A percentile compares a stretch with the other conserved stretches of the same genome.
phyloP scores from a whole-genome alignment of 495 filamentous ascomycete species.

The Penicillium desertorum region DNA sequence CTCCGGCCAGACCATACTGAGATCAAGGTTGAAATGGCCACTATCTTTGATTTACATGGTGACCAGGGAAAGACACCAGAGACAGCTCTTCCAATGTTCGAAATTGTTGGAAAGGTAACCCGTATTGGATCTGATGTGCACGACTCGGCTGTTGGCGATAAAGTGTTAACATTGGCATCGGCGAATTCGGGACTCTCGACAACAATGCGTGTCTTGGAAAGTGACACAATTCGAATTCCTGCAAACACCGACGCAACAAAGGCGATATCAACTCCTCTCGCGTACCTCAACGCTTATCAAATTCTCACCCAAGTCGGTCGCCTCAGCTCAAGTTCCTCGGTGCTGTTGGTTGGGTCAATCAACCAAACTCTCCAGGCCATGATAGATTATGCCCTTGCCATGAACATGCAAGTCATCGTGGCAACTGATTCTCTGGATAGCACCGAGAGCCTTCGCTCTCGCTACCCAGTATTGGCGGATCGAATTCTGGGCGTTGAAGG shows the following conservation, averaged over 20 bases:
- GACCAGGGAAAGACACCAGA: constrained; percentile 15
- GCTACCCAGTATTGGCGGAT: constrained; percentile 16
- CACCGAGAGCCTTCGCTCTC: constrained; percentile 9
- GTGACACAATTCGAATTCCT: constrained; percentile 19
- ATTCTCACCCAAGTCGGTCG: constrained; percentile 18
- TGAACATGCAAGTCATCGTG: constrained; percentile 20
- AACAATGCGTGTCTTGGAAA: constrained; percentile 15
- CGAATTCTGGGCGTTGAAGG: constrained; percentile 13
- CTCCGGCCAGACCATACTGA: constrained; percentile 19
- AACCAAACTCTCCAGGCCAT: constrained; percentile 23
- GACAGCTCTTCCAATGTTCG: constrained; percentile 18
- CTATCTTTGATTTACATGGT: constrained; percentile 16
- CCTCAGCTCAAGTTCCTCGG: constrained; percentile 13
- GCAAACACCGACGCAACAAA: constrained; percentile 12
- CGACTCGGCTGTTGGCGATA: constrained; percentile 20
- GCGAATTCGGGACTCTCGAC: constrained; percentile 14
- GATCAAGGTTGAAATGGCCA: constrained; percentile 21
- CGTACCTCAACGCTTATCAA: constrained; percentile 21
- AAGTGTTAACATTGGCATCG: constrained; percentile 17
- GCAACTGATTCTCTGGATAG: constrained; percentile 18
- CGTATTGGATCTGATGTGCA: constrained; percentile 19
- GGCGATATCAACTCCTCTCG: constrained; percentile 20
- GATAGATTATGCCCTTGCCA: constrained; percentile 20
- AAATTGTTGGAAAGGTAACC: constrained; percentile 18
- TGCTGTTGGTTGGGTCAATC: constrained; percentile 21